Evolutionary conservation across 805 yeast species (phyloP), one percentile per base, ranked within the genome.

Genomic region (Starmerella floricola): DNA sequence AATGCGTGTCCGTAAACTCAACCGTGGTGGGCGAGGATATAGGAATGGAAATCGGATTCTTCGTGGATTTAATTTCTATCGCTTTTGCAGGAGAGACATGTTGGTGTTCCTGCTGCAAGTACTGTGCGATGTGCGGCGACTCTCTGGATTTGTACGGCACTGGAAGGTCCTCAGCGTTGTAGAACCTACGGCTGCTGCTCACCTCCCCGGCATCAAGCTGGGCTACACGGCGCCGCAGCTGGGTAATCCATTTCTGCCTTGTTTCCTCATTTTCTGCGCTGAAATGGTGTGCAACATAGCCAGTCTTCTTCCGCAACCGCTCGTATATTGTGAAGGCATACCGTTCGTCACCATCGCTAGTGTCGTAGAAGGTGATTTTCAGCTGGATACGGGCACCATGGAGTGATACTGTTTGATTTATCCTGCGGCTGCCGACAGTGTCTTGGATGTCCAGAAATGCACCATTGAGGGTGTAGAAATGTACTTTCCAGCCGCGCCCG

Each of bases 301-400:
- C n/a, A n/a, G n/a, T n/a, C n/a, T n/a, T n/a, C n/a, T n/a, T n/a
- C n/a, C n/a, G n/a, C 12, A 15, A 12, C 11, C 2, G 18, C 23
- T 40, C 44, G 13, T 30, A 24, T 6, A 48, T 33, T 15, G 31
- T 33, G 23, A 48, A 41, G 2, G 35, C 28, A 31, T 48, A 48
- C 6, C 52, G 23, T 3, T 34, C 44, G 31, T 48, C 49, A n/a
- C 31, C 36, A 1, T 24, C 40, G 8, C 40, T 31, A 2, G 44
- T 37, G 17, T 42, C 46, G 24, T 34, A 42, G 6, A 40, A 17
- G 8, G 34, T 28, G 11, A 40, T 32, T 11, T 13, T 11, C 26
- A 18, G 27, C 31, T 16, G 26, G 8, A 42, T 32, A 2, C 12
- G 17, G 2, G 46, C 50, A 2, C 31, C n/a, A 15, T 23, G 5